phyloP scores from a whole-genome alignment of 495 filamentous ascomycete genomes.

The Evernia prunastri region DNA sequence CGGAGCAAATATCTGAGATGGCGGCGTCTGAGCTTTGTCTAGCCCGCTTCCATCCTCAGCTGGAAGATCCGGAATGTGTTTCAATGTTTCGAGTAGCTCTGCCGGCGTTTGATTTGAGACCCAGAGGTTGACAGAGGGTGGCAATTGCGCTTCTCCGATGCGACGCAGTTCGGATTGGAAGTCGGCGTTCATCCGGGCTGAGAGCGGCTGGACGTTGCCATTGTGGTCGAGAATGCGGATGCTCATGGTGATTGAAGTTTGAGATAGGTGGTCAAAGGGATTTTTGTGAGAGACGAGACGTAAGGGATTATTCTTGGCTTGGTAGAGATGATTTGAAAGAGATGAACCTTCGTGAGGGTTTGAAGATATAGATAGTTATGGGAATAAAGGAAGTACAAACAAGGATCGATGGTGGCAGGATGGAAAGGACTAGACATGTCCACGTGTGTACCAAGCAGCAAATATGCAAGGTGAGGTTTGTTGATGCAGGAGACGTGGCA shows the following conservation, averaged over 20 bases:
- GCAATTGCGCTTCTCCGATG: background rate
- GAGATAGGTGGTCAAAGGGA: background rate
- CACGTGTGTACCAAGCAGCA: background rate
- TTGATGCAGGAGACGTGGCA: background rate
- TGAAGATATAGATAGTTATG: background rate
- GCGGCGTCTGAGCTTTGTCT: background rate
- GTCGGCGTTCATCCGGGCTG: background rate
- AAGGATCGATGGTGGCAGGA: background rate
- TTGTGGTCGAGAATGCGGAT: background rate
- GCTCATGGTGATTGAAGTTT: background rate
- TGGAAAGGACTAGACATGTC: background rate
- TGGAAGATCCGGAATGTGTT: background rate
- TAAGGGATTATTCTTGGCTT: too few species aligned
- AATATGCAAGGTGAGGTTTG: background rate
- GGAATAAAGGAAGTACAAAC: background rate
- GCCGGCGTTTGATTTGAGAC: background rate
- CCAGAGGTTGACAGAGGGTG: background rate
- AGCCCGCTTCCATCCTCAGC: background rate
- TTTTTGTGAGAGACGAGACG: background rate
- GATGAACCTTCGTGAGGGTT: too few species aligned
- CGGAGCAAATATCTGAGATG: background rate
- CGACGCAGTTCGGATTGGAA: background rate
- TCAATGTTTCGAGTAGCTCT: background rate
- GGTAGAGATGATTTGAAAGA: too few species aligned
- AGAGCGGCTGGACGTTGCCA: background rate